A percentile compares a stretch with the other conserved stretches of the same genome.
phyloP scores from a whole-genome alignment of 75 land plant species.

The Cryptomeria japonica region DNA sequence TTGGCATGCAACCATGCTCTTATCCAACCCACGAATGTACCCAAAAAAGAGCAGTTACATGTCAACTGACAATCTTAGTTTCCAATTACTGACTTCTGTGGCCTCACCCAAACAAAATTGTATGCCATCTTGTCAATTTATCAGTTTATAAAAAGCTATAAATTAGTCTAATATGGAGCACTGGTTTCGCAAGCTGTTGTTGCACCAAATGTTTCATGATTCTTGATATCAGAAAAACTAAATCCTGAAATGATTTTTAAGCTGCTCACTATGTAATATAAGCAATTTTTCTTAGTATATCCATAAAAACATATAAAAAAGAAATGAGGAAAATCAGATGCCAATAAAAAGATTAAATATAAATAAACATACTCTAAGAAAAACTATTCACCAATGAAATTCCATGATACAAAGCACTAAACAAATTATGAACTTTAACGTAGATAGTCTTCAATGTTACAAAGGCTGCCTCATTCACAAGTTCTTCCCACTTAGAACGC shows the following conservation, averaged over 20 bases:
- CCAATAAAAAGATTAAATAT: background rate
- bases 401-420: background rate
- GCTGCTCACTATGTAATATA: background rate
- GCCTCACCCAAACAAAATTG: background rate
- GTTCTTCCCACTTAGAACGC: background rate
- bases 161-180: background rate
- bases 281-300: background rate
- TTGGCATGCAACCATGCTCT: no score
- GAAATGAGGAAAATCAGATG: background rate
- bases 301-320: background rate
- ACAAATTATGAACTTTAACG: background rate
- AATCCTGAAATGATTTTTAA: background rate
- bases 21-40: no score
- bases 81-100: background rate
- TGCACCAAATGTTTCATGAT: background rate
- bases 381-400: background rate
- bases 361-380: background rate
- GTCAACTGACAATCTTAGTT: background rate
- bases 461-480: background rate
- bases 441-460: background rate
- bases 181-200: background rate
- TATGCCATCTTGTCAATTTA: background rate
- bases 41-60: no score
- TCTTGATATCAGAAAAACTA: background rate
- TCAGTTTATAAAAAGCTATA: background rate